Base-by-base conservation (phyloP, 495 filamentous ascomycete genomes). In the Xylaria curta region DNA sequence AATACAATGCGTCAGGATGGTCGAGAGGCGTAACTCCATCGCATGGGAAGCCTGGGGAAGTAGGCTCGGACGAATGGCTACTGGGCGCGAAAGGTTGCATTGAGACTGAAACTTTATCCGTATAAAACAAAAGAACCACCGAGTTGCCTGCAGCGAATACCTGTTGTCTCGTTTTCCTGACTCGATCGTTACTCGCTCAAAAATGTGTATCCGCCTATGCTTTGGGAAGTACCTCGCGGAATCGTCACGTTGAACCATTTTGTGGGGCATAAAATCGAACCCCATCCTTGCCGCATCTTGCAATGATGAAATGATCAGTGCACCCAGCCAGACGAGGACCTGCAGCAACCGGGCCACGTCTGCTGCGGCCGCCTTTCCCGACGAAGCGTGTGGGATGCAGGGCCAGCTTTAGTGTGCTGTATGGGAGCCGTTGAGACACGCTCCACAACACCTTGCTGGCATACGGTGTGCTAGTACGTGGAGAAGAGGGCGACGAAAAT, bases 271-370 rank as follows among this genome's bases (percentile, higher is more conserved):
- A 31, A 56, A 31, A 56, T 56, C 28, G 53, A 31, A 31, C 53
- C 53, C 53, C 24, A 56, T 26, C 53, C 53, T 69, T 47, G 66
- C 66, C 66, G 66, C 66, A 69, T 69, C 38, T 49, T 69, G 53
- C 26, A 62, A 69, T 69, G 68, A 61, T 58, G 54, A 40, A 62
- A 69, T 62, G 56, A 51, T 61, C 68, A 69, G 58, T 40, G 58
- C 61, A 59, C 54, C 66, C 38, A 51, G 51, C 47, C 46, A 56
- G 69, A 71, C 47, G 76, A 74, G 69, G 67, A 76, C 78, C 76
- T 80, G 80, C 80, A 81, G 78, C 78, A 78, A 80, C 74, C 72
- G 68, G 80, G 80, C 76, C 80, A 79, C 77, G 74, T 73, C 76
- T 76, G 72, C 72, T 81, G 80, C 80, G 78, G 76, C 80, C 80